Evolutionary conservation across 176 grass and related monocot species (phyloP).

Genomic region (Rhynchospora pubera): DNA sequence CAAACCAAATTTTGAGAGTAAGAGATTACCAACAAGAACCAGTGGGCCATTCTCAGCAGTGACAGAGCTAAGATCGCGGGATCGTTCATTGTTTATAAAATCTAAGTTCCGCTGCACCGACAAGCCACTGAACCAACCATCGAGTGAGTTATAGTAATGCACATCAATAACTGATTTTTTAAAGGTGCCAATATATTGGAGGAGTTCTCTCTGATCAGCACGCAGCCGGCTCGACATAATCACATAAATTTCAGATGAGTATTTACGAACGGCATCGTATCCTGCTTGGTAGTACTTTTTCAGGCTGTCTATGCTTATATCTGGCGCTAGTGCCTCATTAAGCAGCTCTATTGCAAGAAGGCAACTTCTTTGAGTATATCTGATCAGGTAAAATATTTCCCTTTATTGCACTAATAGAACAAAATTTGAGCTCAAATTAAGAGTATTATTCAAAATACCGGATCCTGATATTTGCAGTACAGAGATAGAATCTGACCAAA

Average conservation of each 20-base stretch:
- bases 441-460: neutral
- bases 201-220: slow-evolving; percentile 13
- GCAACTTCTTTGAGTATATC: slow-evolving; percentile 33
- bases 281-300: slow-evolving; percentile 52
- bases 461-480: too few relatives aligned
- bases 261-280: slow-evolving; percentile 43
- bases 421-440: neutral
- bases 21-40: slow-evolving; percentile 33
- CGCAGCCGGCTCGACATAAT: slow-evolving; percentile 60
- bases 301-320: slow-evolving; percentile 28
- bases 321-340: slow-evolving; percentile 47
- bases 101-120: slow-evolving; percentile 32
- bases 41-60: slow-evolving; percentile 25
- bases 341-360: slow-evolving; percentile 60
- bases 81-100: slow-evolving; percentile 20
- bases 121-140: neutral
- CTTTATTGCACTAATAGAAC: too few relatives aligned
- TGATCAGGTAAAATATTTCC: neutral
- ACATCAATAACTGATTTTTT: slow-evolving; percentile 24
- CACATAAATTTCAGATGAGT: slow-evolving; percentile 47
- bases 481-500: too few relatives aligned
- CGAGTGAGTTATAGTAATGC: slow-evolving; percentile 45
- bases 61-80: slow-evolving; percentile 1
- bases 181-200: slow-evolving; percentile 25
- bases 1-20: neutral